These are phyloP conservation scores for Bondarzewia mesenterica DNA, from an alignment of 1,284 basidiomycete species.

Conservation along the genomic window DNA sequence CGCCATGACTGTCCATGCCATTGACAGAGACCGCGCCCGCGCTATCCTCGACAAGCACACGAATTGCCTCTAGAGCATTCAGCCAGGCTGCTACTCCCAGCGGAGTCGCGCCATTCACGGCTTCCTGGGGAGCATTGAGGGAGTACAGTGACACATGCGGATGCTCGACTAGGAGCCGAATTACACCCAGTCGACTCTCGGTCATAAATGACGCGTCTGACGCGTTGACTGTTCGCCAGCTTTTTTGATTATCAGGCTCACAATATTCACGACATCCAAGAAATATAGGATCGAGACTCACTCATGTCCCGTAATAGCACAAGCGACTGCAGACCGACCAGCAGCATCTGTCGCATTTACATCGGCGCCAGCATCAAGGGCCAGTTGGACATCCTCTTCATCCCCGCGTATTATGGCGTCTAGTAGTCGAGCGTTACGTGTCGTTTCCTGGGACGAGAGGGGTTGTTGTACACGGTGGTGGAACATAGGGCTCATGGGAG, in stretches of 20 bases:
- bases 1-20: constrained; percentile 60
- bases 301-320: constrained; percentile 63
- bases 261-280: constrained; percentile 2
- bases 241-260: constrained; percentile 21
- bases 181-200: constrained; percentile 41
- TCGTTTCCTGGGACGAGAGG: not conserved
- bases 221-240: constrained; percentile 60
- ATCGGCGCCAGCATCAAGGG: constrained; percentile 53
- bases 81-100: constrained; percentile 71
- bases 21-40: constrained; percentile 57
- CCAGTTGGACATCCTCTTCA: constrained; percentile 39
- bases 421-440: constrained; percentile 33
- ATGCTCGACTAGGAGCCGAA: constrained; percentile 44
- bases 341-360: constrained; percentile 52
- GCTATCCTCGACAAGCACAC: constrained; percentile 50
- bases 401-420: constrained; percentile 50
- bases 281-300: constrained; percentile 20
- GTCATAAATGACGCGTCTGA: constrained; percentile 58
- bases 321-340: constrained; percentile 55
- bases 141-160: constrained; percentile 54
- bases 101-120: constrained; percentile 63
- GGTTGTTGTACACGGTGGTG: constrained; percentile 2
- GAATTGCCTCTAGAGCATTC: constrained; percentile 48
- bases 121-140: constrained; percentile 57
- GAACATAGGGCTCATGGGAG: not conserved